These are phyloP conservation scores for Plasmodium knowlesi DNA, from an alignment of 169 alveolate species.

Conservation along the genomic window DNA sequence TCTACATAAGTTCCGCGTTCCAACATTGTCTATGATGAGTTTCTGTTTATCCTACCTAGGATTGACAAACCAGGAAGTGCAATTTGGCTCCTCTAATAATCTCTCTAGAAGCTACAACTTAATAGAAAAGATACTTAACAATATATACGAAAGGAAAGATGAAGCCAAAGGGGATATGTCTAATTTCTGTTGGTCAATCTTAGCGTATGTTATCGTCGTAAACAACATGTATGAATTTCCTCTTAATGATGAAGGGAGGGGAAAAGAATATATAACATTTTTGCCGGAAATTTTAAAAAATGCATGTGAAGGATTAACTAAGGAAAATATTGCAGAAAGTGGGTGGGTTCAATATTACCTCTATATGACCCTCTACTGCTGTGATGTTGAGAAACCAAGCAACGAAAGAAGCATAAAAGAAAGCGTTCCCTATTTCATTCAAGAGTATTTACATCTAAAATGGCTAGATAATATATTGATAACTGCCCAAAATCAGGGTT, in stretches of 20 bases:
- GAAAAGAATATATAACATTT: not conserved
- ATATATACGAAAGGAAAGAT: conserved; percentile 10
- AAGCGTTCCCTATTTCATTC: conserved; percentile 85
- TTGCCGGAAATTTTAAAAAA: conserved; percentile 75
- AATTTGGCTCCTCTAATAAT: conserved; percentile 40
- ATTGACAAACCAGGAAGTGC: conserved; percentile 79
- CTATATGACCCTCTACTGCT: conserved; percentile 85
- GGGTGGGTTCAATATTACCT: conserved; percentile 89
- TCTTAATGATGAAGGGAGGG: not conserved
- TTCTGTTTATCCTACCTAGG: conserved; percentile 81
- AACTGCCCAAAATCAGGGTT: conserved; percentile 88
- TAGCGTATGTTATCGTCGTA: conserved; percentile 77
- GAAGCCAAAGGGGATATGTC: conserved; percentile 79
- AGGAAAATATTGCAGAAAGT: conserved; percentile 83
- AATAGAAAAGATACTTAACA: conserved; percentile 34
- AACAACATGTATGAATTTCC: conserved; percentile 84
- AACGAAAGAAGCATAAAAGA: conserved; percentile 82
- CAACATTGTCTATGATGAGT: conserved; percentile 82
- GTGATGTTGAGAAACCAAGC: conserved; percentile 88
- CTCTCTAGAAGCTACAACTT: conserved; percentile 52
- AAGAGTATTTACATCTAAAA: conserved; percentile 84
- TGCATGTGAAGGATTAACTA: conserved; percentile 72
- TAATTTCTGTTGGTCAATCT: conserved; percentile 83
- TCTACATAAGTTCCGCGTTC: conserved; percentile 75
- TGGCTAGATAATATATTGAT: conserved; percentile 88